Percentiles rank a stretch among this genome's conserved stretches.
Evolutionary conservation across 768 basidiomycete species (phyloP).

Genomic region (Pulveroboletus sp.): DNA sequence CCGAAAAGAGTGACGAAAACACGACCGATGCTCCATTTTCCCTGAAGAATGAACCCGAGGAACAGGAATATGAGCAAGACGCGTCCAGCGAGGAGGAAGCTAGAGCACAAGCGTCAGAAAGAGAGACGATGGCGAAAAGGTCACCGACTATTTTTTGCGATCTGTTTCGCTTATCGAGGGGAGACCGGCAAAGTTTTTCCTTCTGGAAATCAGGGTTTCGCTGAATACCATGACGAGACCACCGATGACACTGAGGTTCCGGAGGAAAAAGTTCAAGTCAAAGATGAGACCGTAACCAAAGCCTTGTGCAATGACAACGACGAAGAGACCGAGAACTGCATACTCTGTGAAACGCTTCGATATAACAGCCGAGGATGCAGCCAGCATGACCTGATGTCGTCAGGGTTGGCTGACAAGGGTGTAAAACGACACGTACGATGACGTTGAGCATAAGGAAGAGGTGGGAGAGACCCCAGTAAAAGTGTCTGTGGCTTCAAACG

Average conservation of each 20-base stretch:
- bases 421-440: conserved; percentile 54
- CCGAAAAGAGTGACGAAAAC: conserved; percentile 88
- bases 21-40: conserved; percentile 84
- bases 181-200: conserved; percentile 86
- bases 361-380: conserved; percentile 82
- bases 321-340: conserved; percentile 85
- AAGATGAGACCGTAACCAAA: conserved; percentile 99
- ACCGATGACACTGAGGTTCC: conserved; percentile 96
- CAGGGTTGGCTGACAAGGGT: neutral
- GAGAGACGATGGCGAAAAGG: neutral
- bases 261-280: conserved; percentile 99
- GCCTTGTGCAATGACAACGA: conserved; percentile 92
- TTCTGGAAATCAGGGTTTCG: conserved; percentile 87
- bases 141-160: conserved; percentile 92
- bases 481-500: conserved; percentile 76
- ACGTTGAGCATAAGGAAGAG: conserved; percentile 91
- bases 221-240: conserved; percentile 99
- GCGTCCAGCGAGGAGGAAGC: conserved; percentile 96
- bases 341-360: conserved; percentile 84
- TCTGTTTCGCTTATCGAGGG: conserved; percentile 91
- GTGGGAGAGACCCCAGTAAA: conserved; percentile 95
- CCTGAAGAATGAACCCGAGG: conserved; percentile 95
- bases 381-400: conserved; percentile 74
- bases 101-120: conserved; percentile 30
- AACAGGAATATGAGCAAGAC: conserved; percentile 98